Base-by-base conservation (phyloP, 2,329 filamentous ascomycete species). In the Botrytis fabae region DNA sequence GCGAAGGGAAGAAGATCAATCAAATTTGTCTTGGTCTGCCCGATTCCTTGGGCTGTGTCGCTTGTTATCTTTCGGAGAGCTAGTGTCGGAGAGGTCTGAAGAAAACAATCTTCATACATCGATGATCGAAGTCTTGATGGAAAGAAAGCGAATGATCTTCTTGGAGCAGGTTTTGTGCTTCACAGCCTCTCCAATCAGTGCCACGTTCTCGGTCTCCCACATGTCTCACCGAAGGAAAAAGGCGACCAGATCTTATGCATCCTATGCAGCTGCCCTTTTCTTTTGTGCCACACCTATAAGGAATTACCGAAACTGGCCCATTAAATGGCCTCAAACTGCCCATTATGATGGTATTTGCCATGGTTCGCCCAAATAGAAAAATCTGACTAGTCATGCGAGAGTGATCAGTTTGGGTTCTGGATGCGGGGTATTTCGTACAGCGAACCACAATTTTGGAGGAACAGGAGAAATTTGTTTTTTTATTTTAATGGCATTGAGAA, bases 191-290 rank as follows among this genome's bases (percentile, higher is more conserved):
- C 22, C 69, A 70, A 70, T 70, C 69, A 28, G 20, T 38, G 46
- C 61, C 42, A 65, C 60, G n/a, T 71, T 66, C 70, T 62, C 57
- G 61, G 35, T 65, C 60, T 66, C 38, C 64, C 46, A 71, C 38
- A 51, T 72, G 51, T 72, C 62, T 68, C 40, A 72, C 70, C 62
- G 48, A 66, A 51, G 42, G n/a, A 32, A 61, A 46, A 61, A 72
- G 70, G 70, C 62, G 63, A 68, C 70, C 70, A 72, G 70, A 72
- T 72, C 63, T 72, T 57, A 46, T 72, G 70, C 70, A 69, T 72
- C 63, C 66, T 57, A 38, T 72, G 70, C 70, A 72, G 48, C 38
- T 66, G 62, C 40, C 70, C 70, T 72, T 66, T 72, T 60, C 51
- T 72, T 40, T 25, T 48, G 62, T 68, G 62, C 62, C 70, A 68